Conservation (phyloP, 345 rosid species). For the Salix caprea region DNA sequence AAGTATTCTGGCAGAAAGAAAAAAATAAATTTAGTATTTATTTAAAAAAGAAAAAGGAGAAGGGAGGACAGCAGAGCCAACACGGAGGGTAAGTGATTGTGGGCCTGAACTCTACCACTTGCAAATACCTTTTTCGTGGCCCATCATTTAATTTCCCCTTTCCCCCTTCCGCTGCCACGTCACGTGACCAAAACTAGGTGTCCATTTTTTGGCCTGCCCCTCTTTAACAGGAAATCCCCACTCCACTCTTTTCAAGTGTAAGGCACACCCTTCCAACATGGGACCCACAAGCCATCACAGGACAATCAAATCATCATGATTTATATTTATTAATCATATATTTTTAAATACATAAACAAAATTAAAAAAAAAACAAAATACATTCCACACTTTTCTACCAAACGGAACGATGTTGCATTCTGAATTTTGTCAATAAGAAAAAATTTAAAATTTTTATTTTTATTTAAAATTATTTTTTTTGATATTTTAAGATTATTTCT, state of each 20-base stretch:
- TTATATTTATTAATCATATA: no score
- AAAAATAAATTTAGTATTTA: neutral
- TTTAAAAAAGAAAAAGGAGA: neutral
- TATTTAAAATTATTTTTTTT: no score
- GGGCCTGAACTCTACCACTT: neutral
- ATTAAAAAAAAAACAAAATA: no score
- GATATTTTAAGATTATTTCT: no score
- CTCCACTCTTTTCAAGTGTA: neutral
- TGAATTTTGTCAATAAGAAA: no score
- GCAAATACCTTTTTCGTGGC: neutral
- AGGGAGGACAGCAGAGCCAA: conserved; percentile 6
- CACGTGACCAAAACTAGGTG: neutral
- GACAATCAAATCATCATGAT: neutral
- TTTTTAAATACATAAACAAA: no score
- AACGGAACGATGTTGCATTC: no score
- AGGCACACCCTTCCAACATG: neutral
- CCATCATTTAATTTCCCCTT: neutral
- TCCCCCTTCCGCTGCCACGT: neutral
- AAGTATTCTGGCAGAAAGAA: neutral
- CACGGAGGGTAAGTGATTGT: conserved; percentile 8
- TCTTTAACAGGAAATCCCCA: neutral
- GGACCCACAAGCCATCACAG: neutral
- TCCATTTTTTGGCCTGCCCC: neutral
- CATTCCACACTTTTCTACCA: no score
- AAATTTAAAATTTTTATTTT: no score